Base-by-base conservation (phyloP, 345 rosid genomes). In the Dipteronia sinensis region DNA sequence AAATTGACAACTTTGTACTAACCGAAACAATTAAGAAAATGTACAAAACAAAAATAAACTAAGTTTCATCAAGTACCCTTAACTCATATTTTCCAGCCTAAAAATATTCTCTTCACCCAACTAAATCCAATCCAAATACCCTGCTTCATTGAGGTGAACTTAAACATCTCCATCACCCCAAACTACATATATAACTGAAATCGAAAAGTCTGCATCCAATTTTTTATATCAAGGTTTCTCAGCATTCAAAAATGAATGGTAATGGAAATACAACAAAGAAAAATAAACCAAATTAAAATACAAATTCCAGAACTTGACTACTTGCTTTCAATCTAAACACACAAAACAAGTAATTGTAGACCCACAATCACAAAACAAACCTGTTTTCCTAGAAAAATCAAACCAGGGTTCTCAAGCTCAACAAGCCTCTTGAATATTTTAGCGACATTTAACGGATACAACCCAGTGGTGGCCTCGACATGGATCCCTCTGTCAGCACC, bases 401-500 rank as follows among this genome's bases (percentile, higher is more conserved):
- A 84, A 0, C 90, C 92, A 40, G 99, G 99, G 58, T 89, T 92
- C 92, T 95, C 99, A 49, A 85, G 79, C 70, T 87, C 90, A 65
- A 86, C 92, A 47, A 95, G 86, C 63, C 87, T 92, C 84, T 83
- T 91, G 86, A 93, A 84, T 77, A 93, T 73, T 93, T 91, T 95
- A 72, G 99, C 96, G 4, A 93, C 92, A 0, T 90, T 79, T 1
- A 95, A 85, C 9, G 99, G 98, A 81, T 82, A 82, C 73, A 95
- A 74, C 15, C 71, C 83, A 7, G 53, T 74, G 31, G 75, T 42
- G 13, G 87, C 66, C 75, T 95, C 90, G 6, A 95, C 96, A 66
- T 91, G 98, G 59, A 95, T 91, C 67, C 87, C 99, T 42, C 97
- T 74, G 74, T 95, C 99, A 1, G 98, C 99, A 7, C 98, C 99